These are phyloP conservation scores for Xerocomus spinulosus DNA, from an alignment of 768 basidiomycete genomes.

Conservation along the genomic window DNA sequence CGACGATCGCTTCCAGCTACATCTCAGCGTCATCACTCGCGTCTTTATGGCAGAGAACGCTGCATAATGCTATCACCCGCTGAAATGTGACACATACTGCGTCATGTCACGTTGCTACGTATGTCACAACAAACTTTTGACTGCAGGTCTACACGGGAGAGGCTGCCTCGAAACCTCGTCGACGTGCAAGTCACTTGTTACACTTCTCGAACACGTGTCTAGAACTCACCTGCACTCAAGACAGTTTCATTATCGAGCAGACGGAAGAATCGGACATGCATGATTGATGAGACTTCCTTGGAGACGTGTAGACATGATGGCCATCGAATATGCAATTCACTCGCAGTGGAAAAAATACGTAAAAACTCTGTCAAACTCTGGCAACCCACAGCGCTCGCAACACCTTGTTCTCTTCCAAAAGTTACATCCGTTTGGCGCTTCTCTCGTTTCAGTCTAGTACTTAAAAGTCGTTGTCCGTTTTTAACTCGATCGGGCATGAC, in stretches of 20 bases:
- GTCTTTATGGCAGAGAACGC: background rate
- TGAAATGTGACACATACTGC: background rate
- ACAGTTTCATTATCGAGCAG: background rate
- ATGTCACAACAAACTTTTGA: background rate
- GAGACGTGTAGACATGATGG: background rate
- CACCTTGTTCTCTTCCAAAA: background rate
- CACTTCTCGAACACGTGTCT: background rate
- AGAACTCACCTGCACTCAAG: background rate
- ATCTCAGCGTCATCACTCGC: background rate
- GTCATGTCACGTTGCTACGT: background rate
- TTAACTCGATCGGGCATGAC: background rate
- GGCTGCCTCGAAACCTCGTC: background rate
- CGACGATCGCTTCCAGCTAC: constrained; percentile 12
- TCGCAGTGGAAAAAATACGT: background rate
- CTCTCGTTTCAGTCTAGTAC: background rate
- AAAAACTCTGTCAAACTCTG: background rate
- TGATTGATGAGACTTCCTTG: background rate
- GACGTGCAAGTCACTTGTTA: background rate
- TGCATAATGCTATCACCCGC: background rate
- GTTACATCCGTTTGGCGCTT: background rate
- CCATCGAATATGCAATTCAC: background rate
- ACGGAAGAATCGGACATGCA: background rate
- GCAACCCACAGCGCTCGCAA: background rate
- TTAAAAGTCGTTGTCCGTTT: background rate
- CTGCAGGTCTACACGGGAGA: background rate